Percentiles rank a stretch among this genome's conserved stretches.
Evolutionary conservation across 73 alveolate genomes (phyloP).

Genomic region (Durusdinium trenchii): DNA sequence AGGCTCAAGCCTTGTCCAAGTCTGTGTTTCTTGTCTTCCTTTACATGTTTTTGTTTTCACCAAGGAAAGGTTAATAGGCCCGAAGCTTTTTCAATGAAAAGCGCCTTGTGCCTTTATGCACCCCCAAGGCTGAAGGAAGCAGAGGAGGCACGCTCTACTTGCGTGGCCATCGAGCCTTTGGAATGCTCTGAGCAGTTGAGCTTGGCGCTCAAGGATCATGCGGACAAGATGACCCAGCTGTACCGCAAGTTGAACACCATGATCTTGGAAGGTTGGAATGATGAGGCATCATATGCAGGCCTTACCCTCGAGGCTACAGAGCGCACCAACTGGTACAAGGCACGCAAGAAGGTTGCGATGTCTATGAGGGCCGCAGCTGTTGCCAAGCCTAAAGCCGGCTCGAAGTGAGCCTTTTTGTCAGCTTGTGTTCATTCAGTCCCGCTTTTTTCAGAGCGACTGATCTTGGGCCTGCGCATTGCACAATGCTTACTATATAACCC

Average conservation of each 20-base stretch:
- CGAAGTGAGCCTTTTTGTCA: too few relatives aligned
- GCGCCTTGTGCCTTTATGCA: too few relatives aligned
- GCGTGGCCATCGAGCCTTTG: slow-evolving; percentile 12
- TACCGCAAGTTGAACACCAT: neutral
- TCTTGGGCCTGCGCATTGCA: too few relatives aligned
- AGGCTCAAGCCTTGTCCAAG: neutral
- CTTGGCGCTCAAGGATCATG: neutral
- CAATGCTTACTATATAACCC: too few relatives aligned
- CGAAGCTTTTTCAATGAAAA: too few relatives aligned
- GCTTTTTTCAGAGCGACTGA: too few relatives aligned
- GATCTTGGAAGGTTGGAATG: neutral
- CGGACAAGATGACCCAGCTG: neutral
- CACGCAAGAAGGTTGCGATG: neutral
- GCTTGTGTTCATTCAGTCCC: too few relatives aligned
- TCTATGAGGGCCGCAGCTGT: neutral
- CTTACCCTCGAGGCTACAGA: neutral
- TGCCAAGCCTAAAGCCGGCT: too few relatives aligned
- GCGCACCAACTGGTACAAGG: neutral
- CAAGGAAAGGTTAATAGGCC: too few relatives aligned
- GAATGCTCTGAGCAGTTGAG: neutral
- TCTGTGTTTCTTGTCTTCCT: neutral
- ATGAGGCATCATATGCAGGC: neutral
- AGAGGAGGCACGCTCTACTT: neutral
- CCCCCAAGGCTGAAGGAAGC: slow-evolving; percentile 17
- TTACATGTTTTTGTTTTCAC: too few relatives aligned